These are phyloP conservation scores for Trichoderma reesei DNA, from an alignment of 495 filamentous ascomycete genomes.

Conservation along the genomic window DNA sequence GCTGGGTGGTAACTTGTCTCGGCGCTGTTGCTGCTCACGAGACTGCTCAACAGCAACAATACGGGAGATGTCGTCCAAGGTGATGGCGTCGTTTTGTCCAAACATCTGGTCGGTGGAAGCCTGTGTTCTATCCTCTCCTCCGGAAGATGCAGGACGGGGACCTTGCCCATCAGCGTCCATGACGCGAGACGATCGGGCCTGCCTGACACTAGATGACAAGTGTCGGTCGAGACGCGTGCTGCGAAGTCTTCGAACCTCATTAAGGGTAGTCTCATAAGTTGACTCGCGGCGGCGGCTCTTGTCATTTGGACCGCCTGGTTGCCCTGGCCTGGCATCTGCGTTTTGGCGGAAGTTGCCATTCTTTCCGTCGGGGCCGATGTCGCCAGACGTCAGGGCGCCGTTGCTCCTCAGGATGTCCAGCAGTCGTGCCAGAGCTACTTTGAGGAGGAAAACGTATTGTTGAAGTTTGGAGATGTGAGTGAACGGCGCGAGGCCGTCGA, in stretches of 20 bases:
- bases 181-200: slow-evolving; percentile 81
- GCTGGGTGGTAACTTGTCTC: slow-evolving; percentile 53
- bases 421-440: slow-evolving; percentile 83
- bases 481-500: slow-evolving; percentile 28
- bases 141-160: slow-evolving; percentile 70
- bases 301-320: slow-evolving; percentile 52
- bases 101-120: slow-evolving; percentile 69
- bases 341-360: slow-evolving; percentile 31
- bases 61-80: slow-evolving; percentile 92
- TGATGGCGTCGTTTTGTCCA: slow-evolving; percentile 82
- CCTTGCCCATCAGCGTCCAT: slow-evolving; percentile 81
- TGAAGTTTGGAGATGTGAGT: slow-evolving; percentile 70
- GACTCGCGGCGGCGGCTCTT: slow-evolving; percentile 44
- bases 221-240: slow-evolving; percentile 92
- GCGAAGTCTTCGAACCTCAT: slow-evolving; percentile 81
- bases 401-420: slow-evolving; percentile 75
- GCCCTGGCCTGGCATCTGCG: slow-evolving; percentile 62
- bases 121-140: slow-evolving; percentile 58
- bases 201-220: slow-evolving; percentile 81
- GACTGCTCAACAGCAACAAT: slow-evolving; percentile 95
- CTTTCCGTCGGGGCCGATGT: slow-evolving; percentile 43
- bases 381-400: slow-evolving; percentile 67
- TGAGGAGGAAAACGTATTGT: slow-evolving; percentile 87
- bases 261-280: slow-evolving; percentile 90
- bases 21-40: slow-evolving; percentile 72